Conservation (phyloP, 1,139 yeast species). For the Entelexis paramagnoliae region DNA sequence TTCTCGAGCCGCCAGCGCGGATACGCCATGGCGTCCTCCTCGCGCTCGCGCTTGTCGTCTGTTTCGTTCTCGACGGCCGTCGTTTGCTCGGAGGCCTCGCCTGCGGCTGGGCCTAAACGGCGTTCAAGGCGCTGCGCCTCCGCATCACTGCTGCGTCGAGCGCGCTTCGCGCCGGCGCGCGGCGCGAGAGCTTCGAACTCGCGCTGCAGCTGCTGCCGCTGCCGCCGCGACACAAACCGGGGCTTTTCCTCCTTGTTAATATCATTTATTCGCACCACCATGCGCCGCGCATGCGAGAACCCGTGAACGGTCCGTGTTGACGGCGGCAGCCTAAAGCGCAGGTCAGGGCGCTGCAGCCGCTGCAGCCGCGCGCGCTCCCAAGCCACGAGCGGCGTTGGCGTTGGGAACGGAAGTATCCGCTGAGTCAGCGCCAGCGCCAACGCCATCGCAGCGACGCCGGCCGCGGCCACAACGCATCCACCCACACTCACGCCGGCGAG, state of each 20-base stretch:
- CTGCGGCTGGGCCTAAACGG: too few relatives aligned
- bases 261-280: conserved; percentile 4
- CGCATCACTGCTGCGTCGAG: not conserved
- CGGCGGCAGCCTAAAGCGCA: too few relatives aligned
- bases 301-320: too few relatives aligned
- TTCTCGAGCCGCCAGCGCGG: conserved; percentile 8
- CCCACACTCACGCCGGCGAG: not conserved
- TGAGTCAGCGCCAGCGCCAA: too few relatives aligned
- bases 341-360: too few relatives aligned
- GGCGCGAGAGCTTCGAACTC: not conserved
- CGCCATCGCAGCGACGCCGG: not conserved
- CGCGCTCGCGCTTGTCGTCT: not conserved
- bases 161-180: not conserved
- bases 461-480: too few relatives aligned
- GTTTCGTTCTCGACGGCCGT: not conserved
- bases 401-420: too few relatives aligned
- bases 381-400: too few relatives aligned
- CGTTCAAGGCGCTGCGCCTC: too few relatives aligned
- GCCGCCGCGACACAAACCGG: conserved; percentile 12
- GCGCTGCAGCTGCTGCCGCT: conserved; percentile 1
- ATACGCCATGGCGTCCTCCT: too few relatives aligned
- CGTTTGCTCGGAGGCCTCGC: not conserved
- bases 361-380: too few relatives aligned
- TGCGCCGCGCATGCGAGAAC: too few relatives aligned
- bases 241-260: conserved; percentile 5